Evolutionary conservation across 2,329 filamentous ascomycete genomes (phyloP).

Genomic region (Alternaria sp.): DNA sequence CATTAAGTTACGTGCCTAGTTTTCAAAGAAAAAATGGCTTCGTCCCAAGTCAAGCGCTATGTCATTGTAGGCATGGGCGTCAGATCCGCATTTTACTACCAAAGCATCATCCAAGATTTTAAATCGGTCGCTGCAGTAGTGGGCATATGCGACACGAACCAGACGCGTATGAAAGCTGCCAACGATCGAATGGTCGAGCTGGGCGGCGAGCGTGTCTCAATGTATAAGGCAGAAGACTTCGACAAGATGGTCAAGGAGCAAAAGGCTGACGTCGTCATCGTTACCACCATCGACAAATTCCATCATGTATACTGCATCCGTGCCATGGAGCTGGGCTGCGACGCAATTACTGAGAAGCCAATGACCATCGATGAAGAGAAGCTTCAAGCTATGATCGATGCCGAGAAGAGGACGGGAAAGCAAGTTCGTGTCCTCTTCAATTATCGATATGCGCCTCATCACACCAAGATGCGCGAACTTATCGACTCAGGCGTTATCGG

Average conservation of each 20-base stretch:
- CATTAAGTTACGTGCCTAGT: background rate
- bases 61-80: slow-evolving; percentile 67
- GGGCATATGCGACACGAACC: slow-evolving; percentile 67
- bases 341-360: slow-evolving; percentile 70
- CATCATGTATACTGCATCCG: slow-evolving; percentile 68
- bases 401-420: slow-evolving; percentile 60
- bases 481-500: slow-evolving; percentile 65
- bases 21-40: background rate
- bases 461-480: slow-evolving; percentile 66
- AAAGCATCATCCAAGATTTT: slow-evolving; percentile 64
- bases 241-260: slow-evolving; percentile 66
- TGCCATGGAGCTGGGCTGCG: slow-evolving; percentile 66
- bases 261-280: slow-evolving; percentile 67
- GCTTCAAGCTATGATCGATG: slow-evolving; percentile 63
- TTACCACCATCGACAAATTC: slow-evolving; percentile 69
- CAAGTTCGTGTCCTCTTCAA: slow-evolving; percentile 68
- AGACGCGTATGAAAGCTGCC: slow-evolving; percentile 66
- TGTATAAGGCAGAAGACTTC: slow-evolving; percentile 64
- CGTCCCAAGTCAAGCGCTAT: slow-evolving; percentile 47
- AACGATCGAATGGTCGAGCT: slow-evolving; percentile 60
- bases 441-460: slow-evolving; percentile 70
- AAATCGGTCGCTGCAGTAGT: slow-evolving; percentile 60
- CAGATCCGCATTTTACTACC: slow-evolving; percentile 69
- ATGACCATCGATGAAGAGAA: slow-evolving; percentile 69
- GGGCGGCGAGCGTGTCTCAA: slow-evolving; percentile 60